Evolutionary conservation across 2,329 filamentous ascomycete genomes (phyloP), one percentile per base, ranked within the genome.

Genomic region (Zymoseptoria passerinii): DNA sequence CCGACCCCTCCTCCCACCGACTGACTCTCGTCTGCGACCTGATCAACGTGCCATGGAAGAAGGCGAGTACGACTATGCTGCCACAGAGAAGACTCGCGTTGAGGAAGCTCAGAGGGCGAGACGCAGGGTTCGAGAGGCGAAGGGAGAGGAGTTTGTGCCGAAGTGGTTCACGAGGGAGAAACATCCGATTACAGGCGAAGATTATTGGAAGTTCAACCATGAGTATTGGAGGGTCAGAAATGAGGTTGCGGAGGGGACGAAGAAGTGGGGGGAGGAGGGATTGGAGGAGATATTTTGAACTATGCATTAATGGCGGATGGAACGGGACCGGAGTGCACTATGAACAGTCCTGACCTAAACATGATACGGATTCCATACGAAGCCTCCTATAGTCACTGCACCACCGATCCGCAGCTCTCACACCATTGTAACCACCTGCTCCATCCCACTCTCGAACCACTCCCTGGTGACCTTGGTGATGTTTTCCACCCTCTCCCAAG

Each of bases 31-130:
- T n/a, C 79, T 96, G 29, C 82, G 94, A 28, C 92, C 94, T 0
- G 94, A 99, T 73, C 94, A 99, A 77, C 83, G 94, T 9, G 94
- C 94, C 1, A 99, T 99, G 94, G 94, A 99, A 73, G 92, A 97
- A 61, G 94, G 92, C n/a, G 84, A 92, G 74, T 99, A 99, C 70
- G 92, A 97, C 69, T 81, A 94, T 60, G 94, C 94, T 1, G 94
- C 92, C 0, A 83, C 83, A 4, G 94, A 99, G 78, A 99, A 99
- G 83, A 94, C 92, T 69, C 82, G 94, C 1, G 83, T 99, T 0
- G 94, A 99, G 74, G 89, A 96, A 77, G 91, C 86, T 63, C 94
- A 99, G 78, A 81, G 94, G 60, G 85, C 86, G 8, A 86, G 87
- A 59, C 78, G 94, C 61, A 78, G 89, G 56, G 77, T 81, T 59